These are phyloP conservation scores for Daldinia concentrica DNA, from an alignment of 495 filamentous ascomycete genomes.

Conservation along the genomic window DNA sequence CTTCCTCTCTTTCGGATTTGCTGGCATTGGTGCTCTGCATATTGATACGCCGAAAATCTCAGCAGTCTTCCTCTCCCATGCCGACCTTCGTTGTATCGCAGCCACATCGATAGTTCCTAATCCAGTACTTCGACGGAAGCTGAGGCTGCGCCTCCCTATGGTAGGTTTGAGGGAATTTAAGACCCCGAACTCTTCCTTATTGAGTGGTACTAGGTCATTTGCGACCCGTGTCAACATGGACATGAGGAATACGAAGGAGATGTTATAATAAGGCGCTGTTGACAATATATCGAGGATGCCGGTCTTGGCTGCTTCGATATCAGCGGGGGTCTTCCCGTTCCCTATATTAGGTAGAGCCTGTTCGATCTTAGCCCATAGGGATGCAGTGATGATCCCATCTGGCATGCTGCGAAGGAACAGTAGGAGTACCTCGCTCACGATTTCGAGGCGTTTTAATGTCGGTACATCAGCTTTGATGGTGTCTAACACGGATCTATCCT, in stretches of 20 bases:
- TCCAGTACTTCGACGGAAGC: slow-evolving; percentile 50
- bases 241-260: slow-evolving; percentile 85
- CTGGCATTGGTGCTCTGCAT: slow-evolving; percentile 51
- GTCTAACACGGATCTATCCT: slow-evolving; percentile 64
- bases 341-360: slow-evolving; percentile 59
- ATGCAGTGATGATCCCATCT: slow-evolving; percentile 75
- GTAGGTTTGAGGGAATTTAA: slow-evolving; percentile 28
- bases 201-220: slow-evolving; percentile 58
- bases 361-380: slow-evolving; percentile 77
- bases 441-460: slow-evolving; percentile 72
- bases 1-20: slow-evolving; percentile 59
- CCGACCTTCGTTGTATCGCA: slow-evolving; percentile 52
- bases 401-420: slow-evolving; percentile 74
- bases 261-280: slow-evolving; percentile 76
- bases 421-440: slow-evolving; percentile 71
- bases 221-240: slow-evolving; percentile 70
- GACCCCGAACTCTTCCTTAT: slow-evolving; percentile 48
- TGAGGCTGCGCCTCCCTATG: slow-evolving; percentile 49
- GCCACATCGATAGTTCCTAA: slow-evolving; percentile 42
- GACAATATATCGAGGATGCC: slow-evolving; percentile 78
- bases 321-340: slow-evolving; percentile 40
- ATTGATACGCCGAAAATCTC: slow-evolving; percentile 60
- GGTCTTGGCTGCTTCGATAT: slow-evolving; percentile 70
- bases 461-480: slow-evolving; percentile 67
- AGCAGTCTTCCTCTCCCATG: slow-evolving; percentile 55